Evolutionary conservation across 192 early-diverging fungal genomes (phyloP).

Genomic region (Endogone sp.): DNA sequence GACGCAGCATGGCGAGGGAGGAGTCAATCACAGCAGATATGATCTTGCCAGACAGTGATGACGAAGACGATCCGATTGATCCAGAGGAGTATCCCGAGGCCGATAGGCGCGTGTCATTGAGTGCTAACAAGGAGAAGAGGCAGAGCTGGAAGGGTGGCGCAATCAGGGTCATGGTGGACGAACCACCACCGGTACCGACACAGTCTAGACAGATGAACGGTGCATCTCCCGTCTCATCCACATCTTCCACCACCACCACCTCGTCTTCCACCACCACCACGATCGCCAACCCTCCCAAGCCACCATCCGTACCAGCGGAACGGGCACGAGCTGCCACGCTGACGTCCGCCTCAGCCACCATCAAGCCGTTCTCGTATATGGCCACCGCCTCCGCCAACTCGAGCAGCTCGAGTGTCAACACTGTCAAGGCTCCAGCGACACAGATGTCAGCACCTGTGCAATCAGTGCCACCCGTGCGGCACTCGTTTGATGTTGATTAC

Average conservation of each 20-base stretch:
- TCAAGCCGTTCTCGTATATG: neutral
- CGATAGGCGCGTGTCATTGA: neutral
- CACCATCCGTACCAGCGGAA: conserved; percentile 7
- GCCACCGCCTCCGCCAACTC: neutral
- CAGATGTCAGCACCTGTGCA: neutral
- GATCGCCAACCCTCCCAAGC: conserved; percentile 5
- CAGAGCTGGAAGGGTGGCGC: neutral
- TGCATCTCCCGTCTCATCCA: neutral
- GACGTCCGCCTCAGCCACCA: neutral
- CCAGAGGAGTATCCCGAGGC: neutral
- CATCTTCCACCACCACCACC: neutral
- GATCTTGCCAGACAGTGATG: neutral
- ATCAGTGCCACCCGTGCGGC: neutral
- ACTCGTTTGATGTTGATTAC: neutral
- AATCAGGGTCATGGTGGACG: conserved; percentile 6
- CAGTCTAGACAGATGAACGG: neutral
- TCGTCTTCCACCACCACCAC: neutral
- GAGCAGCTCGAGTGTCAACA: neutral
- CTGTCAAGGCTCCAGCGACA: neutral
- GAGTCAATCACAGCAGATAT: neutral
- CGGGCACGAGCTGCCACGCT: neutral
- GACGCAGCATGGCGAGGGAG: neutral
- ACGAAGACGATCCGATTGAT: neutral
- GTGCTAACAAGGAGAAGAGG: conserved; percentile 1
- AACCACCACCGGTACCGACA: neutral